Evolutionary conservation across 1,284 basidiomycete species (phyloP).

Genomic region (Ustilago curta): DNA sequence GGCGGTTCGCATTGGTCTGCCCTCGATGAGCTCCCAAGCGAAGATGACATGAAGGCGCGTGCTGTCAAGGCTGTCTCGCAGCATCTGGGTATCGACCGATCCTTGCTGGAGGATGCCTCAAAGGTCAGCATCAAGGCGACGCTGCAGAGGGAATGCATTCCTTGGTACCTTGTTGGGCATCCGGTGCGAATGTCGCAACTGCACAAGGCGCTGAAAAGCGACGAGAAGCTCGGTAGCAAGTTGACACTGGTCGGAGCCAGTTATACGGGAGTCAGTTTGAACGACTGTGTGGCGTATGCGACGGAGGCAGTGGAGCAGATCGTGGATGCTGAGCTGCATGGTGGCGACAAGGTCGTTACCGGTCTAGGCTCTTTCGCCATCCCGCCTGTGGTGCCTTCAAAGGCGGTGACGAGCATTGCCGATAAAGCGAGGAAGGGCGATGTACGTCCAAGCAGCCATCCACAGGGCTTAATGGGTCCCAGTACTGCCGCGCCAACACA

Average conservation of each 20-base stretch:
- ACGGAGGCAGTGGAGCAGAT: slow-evolving; percentile 43
- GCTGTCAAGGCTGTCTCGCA: slow-evolving; percentile 53
- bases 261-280: slow-evolving; percentile 87
- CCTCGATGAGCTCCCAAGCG: slow-evolving; percentile 73
- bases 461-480: slow-evolving; percentile 37
- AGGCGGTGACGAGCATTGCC: not conserved
- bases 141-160: slow-evolving; percentile 83
- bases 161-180: slow-evolving; percentile 83
- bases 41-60: slow-evolving; percentile 38
- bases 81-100: slow-evolving; percentile 52
- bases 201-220: slow-evolving; percentile 70
- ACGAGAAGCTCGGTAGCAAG: slow-evolving; percentile 72
- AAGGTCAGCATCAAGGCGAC: slow-evolving; percentile 68
- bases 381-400: slow-evolving; percentile 15
- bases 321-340: slow-evolving; percentile 39
- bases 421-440: slow-evolving; percentile 13
- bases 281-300: slow-evolving; percentile 78
- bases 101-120: slow-evolving; percentile 27
- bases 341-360: slow-evolving; percentile 24
- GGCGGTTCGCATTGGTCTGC: slow-evolving; percentile 76
- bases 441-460: slow-evolving; percentile 5
- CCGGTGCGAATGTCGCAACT: slow-evolving; percentile 78
- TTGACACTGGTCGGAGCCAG: slow-evolving; percentile 86
- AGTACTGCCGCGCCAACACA: slow-evolving; percentile 14
- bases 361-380: slow-evolving; percentile 38